Percentiles rank a stretch among this genome's conserved stretches.
Conservation (phyloP, 352 stramenopile species). For the Phytophthora pseudosyringae region DNA sequence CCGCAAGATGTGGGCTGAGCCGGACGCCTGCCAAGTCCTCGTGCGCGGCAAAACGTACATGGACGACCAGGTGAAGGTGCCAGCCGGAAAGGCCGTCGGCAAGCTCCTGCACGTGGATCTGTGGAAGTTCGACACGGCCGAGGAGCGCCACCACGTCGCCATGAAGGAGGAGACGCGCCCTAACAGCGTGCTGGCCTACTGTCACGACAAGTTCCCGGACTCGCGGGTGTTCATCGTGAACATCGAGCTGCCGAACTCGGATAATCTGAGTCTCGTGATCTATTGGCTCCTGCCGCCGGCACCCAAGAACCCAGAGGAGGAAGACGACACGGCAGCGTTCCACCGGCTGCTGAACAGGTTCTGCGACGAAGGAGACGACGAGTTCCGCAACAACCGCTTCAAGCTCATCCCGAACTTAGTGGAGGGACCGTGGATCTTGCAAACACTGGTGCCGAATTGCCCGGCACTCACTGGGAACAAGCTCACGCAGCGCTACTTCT, state of each 20-base stretch:
- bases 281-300: conserved; percentile 73
- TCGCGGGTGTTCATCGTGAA: conserved; percentile 89
- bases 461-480: conserved; percentile 87
- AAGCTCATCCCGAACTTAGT: conserved; percentile 91
- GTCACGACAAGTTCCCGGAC: conserved; percentile 47
- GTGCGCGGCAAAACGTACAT: conserved; percentile 70
- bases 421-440: conserved; percentile 86
- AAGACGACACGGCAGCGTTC: conserved; percentile 48
- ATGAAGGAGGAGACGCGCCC: conserved; percentile 49
- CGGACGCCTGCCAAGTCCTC: conserved; percentile 50
- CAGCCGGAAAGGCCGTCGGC: conserved; percentile 49
- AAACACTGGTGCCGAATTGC: conserved; percentile 81
- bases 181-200: conserved; percentile 61
- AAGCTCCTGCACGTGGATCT: conserved; percentile 72
- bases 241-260: conserved; percentile 76
- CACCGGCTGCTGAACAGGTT: conserved; percentile 66
- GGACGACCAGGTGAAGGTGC: conserved; percentile 60
- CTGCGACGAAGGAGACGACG: conserved; percentile 47
- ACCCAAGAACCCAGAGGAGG: conserved; percentile 1
- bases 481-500: conserved; percentile 88
- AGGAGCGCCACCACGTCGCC: conserved; percentile 62
- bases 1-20: conserved; percentile 67
- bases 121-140: conserved; percentile 53
- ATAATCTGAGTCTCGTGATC: conserved; percentile 74
- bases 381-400: conserved; percentile 79